These are phyloP conservation scores for Fimicolochytrium jonesii DNA, from an alignment of 192 early-diverging fungal species.

Conservation along the genomic window DNA sequence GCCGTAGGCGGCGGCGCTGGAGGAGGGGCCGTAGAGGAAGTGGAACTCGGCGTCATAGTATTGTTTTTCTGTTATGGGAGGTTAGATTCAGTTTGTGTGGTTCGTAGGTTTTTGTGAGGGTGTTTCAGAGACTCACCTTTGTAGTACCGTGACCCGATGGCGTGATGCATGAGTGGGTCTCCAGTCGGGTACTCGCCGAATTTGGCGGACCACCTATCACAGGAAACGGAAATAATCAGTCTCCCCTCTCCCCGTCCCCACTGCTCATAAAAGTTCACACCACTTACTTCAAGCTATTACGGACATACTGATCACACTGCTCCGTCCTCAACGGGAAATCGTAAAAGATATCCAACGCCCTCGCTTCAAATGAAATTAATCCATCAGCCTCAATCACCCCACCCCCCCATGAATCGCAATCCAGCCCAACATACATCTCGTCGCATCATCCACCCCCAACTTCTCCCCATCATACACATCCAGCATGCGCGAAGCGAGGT, in stretches of 20 bases:
- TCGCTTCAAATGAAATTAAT: too few relatives aligned
- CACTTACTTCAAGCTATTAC: constrained; percentile 27
- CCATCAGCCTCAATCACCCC: too few relatives aligned
- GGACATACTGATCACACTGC: constrained; percentile 52
- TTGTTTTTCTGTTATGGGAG: constrained; percentile 56
- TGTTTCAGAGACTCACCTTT: constrained; percentile 52
- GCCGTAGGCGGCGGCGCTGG: constrained; percentile 71
- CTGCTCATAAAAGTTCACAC: constrained; percentile 7
- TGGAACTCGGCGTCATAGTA: constrained; percentile 83
- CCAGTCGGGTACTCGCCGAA: constrained; percentile 48
- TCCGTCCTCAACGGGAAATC: constrained; percentile 48
- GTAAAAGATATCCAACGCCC: constrained; percentile 62
- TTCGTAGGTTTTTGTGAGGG: background rate
- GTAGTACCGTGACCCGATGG: constrained; percentile 62
- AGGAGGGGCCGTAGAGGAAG: constrained; percentile 76
- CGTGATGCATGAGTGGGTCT: constrained; percentile 72
- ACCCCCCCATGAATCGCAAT: too few relatives aligned
- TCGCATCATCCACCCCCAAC: constrained; percentile 65
- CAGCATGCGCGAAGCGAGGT: constrained; percentile 76
- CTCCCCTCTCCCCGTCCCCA: constrained; percentile 15
- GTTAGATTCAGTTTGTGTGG: background rate
- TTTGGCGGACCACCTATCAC: constrained; percentile 64
- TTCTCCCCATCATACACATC: constrained; percentile 71
- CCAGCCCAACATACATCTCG: constrained; percentile 51
- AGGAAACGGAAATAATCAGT: constrained; percentile 14